Evolutionary conservation across 495 filamentous ascomycete species (phyloP).

Genomic region (Aspergillus hancockii): DNA sequence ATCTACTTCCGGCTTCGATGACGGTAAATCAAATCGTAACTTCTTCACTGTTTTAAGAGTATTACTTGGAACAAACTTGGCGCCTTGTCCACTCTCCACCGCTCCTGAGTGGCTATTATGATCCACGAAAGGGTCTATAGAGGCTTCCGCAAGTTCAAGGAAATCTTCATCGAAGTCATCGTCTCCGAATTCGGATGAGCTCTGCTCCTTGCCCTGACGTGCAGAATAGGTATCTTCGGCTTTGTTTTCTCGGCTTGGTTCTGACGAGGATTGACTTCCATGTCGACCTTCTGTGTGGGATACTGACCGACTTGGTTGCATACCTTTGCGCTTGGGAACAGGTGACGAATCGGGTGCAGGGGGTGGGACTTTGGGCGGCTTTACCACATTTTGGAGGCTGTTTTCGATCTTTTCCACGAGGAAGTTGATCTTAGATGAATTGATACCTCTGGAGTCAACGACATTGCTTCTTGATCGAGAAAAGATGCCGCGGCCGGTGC

Average conservation of each 20-base stretch:
- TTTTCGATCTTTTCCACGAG: constrained; percentile 70
- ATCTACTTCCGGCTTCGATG: constrained; percentile 29
- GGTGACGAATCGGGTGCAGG: constrained; percentile 57
- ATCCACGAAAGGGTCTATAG: constrained; percentile 35
- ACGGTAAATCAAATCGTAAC: not conserved
- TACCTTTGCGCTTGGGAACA: constrained; percentile 42
- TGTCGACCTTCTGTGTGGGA: constrained; percentile 48
- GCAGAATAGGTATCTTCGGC: constrained; percentile 9
- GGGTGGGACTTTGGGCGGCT: constrained; percentile 27
- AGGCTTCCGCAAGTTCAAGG: constrained; percentile 49
- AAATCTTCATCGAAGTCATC: constrained; percentile 59
- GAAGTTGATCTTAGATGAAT: constrained; percentile 59
- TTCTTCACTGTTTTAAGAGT: not conserved
- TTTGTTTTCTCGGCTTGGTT: constrained; percentile 14
- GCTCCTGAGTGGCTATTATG: constrained; percentile 7
- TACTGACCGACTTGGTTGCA: constrained; percentile 36
- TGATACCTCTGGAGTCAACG: constrained; percentile 49
- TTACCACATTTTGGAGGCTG: constrained; percentile 48
- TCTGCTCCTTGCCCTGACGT: constrained; percentile 21
- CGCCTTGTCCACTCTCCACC: not conserved
- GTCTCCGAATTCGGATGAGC: constrained; percentile 61
- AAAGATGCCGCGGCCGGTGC: constrained; percentile 41
- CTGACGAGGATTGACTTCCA: constrained; percentile 6
- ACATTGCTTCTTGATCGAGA: constrained; percentile 54
- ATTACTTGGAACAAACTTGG: not conserved